Evolutionary conservation across 2,329 filamentous ascomycete genomes (phyloP), one percentile per base, ranked within the genome.

Genomic region (Ceratocystis ficicola): DNA sequence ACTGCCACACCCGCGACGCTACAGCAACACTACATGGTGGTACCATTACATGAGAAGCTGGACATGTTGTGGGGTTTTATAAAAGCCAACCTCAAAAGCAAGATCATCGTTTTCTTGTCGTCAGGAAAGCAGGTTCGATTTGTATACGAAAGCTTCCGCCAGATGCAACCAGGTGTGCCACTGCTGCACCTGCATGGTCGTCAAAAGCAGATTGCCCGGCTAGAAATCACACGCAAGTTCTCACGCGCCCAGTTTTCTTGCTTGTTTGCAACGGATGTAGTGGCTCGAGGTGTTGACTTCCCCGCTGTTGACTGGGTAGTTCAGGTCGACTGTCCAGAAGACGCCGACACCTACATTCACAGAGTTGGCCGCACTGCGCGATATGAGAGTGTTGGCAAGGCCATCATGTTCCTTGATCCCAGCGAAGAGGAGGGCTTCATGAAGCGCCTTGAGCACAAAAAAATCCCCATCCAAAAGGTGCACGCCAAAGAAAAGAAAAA

Each of bases 271-370:
- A 99, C 94, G 0, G 94, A 99, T 73, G 90, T 99, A 5, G 91
- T 95, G 3, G 94, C 94, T 0, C 84, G 94, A 74, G 94, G 94
- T 69, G 83, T 99, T 12, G 94, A 99, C 74, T 97, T 99, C 73
- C 94, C 94, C 0, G 87, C 91, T 2, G 94, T 99, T 0, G 94
- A 99, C 74, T 99, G 94, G 88, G 94, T 99, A 4, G 90, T 99
- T n/a, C 94, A 99, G 73, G 82, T 90, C n/a, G 94, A 99, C 74
- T 95, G 90, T 70, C 94, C 94, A 0, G 94, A 99, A 75, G 93
- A 99, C 74, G 88, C 89, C 3, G 94, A 97, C 72, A 99, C 94
- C 0, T 99, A 99, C 72, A 97, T 99, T 70, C 94, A 99, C 76
- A 86, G 94, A 67, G 93, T 96, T 3, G 94, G 94, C 1, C 85